Percentiles rank a stretch among this genome's conserved stretches.
These are phyloP conservation scores for Triangularia verruculosa DNA, from an alignment of 2,329 filamentous ascomycete species.

Conservation along the genomic window DNA sequence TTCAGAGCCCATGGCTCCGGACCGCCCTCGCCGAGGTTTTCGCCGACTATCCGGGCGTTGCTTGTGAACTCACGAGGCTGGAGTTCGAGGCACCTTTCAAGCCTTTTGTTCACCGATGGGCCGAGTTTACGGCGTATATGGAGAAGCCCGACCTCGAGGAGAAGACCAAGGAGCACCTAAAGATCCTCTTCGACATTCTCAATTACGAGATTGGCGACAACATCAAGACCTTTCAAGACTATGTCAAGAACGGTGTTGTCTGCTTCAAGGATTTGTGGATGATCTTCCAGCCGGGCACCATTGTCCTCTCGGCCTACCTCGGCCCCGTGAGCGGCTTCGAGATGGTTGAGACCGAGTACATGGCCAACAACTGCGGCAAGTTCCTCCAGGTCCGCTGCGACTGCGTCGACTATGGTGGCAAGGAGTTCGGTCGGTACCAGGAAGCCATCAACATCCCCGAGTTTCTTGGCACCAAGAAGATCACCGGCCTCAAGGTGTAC, in stretches of 20 bases:
- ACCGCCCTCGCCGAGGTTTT: constrained; percentile 53
- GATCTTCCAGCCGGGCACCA: constrained; percentile 48
- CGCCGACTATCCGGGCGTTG: constrained; percentile 57
- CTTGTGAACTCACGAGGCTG: constrained; percentile 56
- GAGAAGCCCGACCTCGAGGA: constrained; percentile 42
- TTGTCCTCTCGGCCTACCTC: constrained; percentile 39
- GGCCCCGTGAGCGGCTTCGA: constrained; percentile 40
- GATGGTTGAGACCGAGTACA: constrained; percentile 39
- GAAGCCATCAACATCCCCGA: constrained; percentile 37
- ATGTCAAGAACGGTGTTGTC: constrained; percentile 51
- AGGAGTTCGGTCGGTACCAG: constrained; percentile 42
- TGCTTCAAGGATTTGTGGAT: constrained; percentile 53
- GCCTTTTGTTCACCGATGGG: constrained; percentile 64
- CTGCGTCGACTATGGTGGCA: constrained; percentile 49
- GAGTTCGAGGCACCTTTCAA: constrained; percentile 60
- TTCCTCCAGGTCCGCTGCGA: constrained; percentile 40
- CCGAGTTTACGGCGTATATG: constrained; percentile 41
- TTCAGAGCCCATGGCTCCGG: constrained; percentile 62
- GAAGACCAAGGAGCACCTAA: constrained; percentile 45
- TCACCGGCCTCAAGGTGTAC: constrained; percentile 43
- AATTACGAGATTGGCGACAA: constrained; percentile 49
- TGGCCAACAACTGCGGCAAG: constrained; percentile 36
- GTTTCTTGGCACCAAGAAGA: constrained; percentile 45
- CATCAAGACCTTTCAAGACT: constrained; percentile 50
- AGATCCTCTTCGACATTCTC: constrained; percentile 46